These are phyloP conservation scores for Cucumis cinereus DNA, from an alignment of 306 rosid species.

Conservation along the genomic window DNA sequence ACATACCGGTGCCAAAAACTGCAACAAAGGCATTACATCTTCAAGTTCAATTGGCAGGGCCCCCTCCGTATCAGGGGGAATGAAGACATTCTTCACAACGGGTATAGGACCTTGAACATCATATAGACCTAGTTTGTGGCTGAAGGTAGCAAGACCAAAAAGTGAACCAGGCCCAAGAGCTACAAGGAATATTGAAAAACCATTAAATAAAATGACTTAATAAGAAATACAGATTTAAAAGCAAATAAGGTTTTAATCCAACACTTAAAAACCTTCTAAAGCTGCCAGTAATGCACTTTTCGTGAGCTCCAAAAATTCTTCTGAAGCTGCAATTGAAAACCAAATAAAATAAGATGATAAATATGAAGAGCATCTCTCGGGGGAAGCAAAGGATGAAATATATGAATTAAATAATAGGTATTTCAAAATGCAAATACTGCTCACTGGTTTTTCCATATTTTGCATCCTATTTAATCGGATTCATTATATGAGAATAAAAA, in stretches of 20 bases:
- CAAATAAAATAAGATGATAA: constrained; percentile 2
- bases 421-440: neutral
- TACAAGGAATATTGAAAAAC: constrained; percentile 18
- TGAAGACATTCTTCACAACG: constrained; percentile 72
- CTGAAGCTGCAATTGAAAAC: constrained; percentile 67
- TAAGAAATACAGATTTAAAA: neutral
- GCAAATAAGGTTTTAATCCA: constrained; percentile 8
- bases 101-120: constrained; percentile 97
- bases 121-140: constrained; percentile 87
- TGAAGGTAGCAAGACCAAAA: constrained; percentile 95
- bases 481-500: neutral
- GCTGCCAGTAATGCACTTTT: constrained; percentile 96
- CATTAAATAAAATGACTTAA: constrained; percentile 14
- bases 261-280: constrained; percentile 52
- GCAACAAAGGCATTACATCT: constrained; percentile 94
- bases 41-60: constrained; percentile 66
- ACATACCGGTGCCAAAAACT: constrained; percentile 97
- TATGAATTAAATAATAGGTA: neutral
- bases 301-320: constrained; percentile 85
- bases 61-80: constrained; percentile 75
- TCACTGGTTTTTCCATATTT: neutral
- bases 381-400: neutral
- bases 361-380: neutral
- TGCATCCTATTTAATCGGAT: neutral
- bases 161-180: constrained; percentile 95